Percentiles rank a stretch among this genome's conserved stretches.
Evolutionary conservation across 352 stramenopile species (phyloP).

Genomic region (Elongisporangium prolatum): DNA sequence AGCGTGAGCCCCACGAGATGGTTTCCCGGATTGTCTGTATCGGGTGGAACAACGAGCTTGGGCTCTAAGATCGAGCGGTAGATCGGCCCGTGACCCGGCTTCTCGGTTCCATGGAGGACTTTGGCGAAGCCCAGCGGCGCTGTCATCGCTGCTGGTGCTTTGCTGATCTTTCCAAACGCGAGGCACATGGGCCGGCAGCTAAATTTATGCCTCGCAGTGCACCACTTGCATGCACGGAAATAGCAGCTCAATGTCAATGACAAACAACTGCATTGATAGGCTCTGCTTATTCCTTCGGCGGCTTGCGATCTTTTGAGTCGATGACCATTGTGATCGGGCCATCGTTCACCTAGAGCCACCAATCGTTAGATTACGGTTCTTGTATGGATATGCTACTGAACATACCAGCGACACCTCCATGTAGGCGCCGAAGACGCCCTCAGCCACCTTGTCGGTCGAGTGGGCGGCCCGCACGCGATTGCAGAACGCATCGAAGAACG

Average conservation of each 20-base stretch:
- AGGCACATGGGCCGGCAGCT: neutral
- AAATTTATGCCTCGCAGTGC: neutral
- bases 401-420: conserved; percentile 85
- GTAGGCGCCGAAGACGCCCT: conserved; percentile 78
- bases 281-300: conserved; percentile 34
- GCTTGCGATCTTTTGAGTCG: conserved; percentile 73
- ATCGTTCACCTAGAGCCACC: conserved; percentile 58
- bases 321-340: conserved; percentile 82
- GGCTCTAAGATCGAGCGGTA: conserved; percentile 31
- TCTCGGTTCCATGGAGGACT: conserved; percentile 39
- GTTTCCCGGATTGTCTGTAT: conserved; percentile 25
- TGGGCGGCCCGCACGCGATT: conserved; percentile 56
- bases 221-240: neutral
- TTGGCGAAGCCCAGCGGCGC: conserved; percentile 37
- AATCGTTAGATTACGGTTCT: neutral
- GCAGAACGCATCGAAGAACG: conserved; percentile 75
- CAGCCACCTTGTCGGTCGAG: conserved; percentile 57
- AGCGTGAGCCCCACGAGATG: conserved; percentile 36
- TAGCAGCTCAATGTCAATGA: no score
- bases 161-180: neutral
- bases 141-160: conserved; percentile 14
- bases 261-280: no score
- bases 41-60: conserved; percentile 21
- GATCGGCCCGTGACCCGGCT: conserved; percentile 29
- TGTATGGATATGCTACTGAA: neutral